Conservation (phyloP, 805 yeast species). For the fission yeast (Schizosaccharomyces pombe) region DNA sequence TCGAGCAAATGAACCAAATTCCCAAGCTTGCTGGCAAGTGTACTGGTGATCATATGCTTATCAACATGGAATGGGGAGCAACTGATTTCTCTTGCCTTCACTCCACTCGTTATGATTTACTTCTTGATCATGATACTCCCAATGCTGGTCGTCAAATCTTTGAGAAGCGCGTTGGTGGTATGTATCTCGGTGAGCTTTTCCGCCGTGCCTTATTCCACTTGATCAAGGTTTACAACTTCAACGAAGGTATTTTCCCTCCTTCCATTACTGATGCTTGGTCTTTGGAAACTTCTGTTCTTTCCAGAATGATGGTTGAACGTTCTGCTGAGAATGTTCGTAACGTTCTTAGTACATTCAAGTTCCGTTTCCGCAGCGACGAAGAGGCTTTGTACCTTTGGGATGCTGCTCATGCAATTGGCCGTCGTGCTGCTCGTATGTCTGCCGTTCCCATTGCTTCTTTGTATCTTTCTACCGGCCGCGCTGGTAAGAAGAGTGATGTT, state of each 20-base stretch:
- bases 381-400: slow-evolving; percentile 31
- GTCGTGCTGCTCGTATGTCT: slow-evolving; percentile 72
- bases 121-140: slow-evolving; percentile 47
- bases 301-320: slow-evolving; percentile 67
- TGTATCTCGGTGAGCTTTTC: slow-evolving; percentile 48
- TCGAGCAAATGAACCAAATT: slow-evolving; percentile 51
- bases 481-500: slow-evolving; percentile 60
- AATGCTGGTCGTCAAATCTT: slow-evolving; percentile 77
- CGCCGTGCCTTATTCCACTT: slow-evolving; percentile 48
- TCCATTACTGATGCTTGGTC: slow-evolving; percentile 44
- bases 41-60: slow-evolving; percentile 18
- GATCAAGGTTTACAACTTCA: slow-evolving; percentile 32
- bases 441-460: slow-evolving; percentile 81
- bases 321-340: slow-evolving; percentile 24
- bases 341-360: slow-evolving; percentile 49
- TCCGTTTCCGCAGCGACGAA: slow-evolving; percentile 23
- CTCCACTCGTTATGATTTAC: slow-evolving; percentile 48
- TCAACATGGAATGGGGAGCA: slow-evolving; percentile 80
- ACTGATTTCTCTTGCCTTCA: slow-evolving; percentile 66
- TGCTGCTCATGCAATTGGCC: slow-evolving; percentile 55
- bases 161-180: slow-evolving; percentile 12
- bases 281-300: slow-evolving; percentile 60
- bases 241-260: slow-evolving; percentile 14
- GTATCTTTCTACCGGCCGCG: slow-evolving; percentile 40
- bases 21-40: slow-evolving; percentile 27